These are phyloP conservation scores for Chrysanthemum makinoi DNA, from an alignment of 129 eudicot genomes.

Conservation along the genomic window DNA sequence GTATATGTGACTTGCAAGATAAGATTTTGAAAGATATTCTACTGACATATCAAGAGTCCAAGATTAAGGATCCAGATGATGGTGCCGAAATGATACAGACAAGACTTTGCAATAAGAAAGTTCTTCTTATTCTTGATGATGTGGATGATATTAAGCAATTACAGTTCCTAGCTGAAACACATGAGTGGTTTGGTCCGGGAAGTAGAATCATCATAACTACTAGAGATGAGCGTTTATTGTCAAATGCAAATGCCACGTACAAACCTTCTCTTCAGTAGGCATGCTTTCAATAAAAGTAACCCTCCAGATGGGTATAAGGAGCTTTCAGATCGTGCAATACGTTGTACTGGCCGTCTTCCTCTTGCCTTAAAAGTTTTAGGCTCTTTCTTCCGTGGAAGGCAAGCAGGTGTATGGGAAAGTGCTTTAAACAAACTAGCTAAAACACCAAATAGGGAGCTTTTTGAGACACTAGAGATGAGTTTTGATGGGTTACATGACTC, in stretches of 20 bases:
- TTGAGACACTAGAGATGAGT: slow-evolving; percentile 1
- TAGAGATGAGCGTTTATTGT: slow-evolving; percentile 4
- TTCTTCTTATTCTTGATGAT: slow-evolving; percentile 31
- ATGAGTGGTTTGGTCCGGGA: slow-evolving; percentile 25
- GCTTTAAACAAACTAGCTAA: slow-evolving; percentile 11
- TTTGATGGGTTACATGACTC: background rate
- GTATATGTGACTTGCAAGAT: slow-evolving; percentile 9
- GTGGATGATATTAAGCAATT: slow-evolving; percentile 19
- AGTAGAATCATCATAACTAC: slow-evolving; percentile 26
- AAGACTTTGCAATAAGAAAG: slow-evolving; percentile 11
- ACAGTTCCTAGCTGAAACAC: slow-evolving; percentile 13
- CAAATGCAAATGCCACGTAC: background rate
- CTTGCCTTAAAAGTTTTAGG: slow-evolving; percentile 14
- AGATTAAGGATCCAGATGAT: background rate
- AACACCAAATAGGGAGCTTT: background rate
- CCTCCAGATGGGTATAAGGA: slow-evolving; percentile 12
- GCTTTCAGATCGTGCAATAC: background rate
- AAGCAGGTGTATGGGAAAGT: background rate
- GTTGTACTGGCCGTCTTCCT: background rate
- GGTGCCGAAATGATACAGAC: background rate
- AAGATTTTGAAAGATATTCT: background rate
- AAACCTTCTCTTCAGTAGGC: slow-evolving; percentile 17
- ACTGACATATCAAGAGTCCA: background rate
- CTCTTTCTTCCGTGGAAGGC: slow-evolving; percentile 11
- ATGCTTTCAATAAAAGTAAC: slow-evolving; percentile 13